Evolutionary conservation across 257 asterid genomes (phyloP).

Genomic region (Solanum tacnaense): DNA sequence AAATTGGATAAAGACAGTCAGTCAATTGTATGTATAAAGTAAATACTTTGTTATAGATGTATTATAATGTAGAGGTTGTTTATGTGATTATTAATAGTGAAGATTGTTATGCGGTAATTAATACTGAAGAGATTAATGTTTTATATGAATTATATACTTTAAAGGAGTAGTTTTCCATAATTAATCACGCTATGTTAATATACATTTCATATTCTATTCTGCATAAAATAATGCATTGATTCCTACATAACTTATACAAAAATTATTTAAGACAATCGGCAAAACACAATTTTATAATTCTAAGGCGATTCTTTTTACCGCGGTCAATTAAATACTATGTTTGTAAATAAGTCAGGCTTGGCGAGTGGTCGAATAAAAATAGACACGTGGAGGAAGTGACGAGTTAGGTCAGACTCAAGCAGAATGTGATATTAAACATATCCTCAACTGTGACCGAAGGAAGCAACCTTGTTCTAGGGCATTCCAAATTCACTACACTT

Average conservation of each 20-base stretch:
- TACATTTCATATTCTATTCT: neutral
- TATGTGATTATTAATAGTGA: neutral
- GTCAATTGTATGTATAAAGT: neutral
- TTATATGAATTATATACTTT: neutral
- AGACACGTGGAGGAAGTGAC: neutral
- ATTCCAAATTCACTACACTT: neutral
- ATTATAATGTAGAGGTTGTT: neutral
- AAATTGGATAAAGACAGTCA: neutral
- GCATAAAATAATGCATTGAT: neutral
- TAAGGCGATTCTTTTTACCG: neutral
- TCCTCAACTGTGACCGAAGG: neutral
- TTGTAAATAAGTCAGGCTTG: neutral
- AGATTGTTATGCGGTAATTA: neutral
- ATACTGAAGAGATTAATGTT: neutral
- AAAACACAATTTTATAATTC: neutral
- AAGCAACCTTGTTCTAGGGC: neutral
- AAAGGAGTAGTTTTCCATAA: neutral
- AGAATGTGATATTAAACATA: neutral
- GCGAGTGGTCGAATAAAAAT: neutral
- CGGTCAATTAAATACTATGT: neutral
- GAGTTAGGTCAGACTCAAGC: neutral
- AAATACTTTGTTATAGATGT: neutral
- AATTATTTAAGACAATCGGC: neutral
- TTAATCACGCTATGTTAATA: neutral
- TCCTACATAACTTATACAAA: neutral